These are phyloP conservation scores for Podospora pseudocomata DNA, from an alignment of 495 filamentous ascomycete genomes.

Conservation along the genomic window DNA sequence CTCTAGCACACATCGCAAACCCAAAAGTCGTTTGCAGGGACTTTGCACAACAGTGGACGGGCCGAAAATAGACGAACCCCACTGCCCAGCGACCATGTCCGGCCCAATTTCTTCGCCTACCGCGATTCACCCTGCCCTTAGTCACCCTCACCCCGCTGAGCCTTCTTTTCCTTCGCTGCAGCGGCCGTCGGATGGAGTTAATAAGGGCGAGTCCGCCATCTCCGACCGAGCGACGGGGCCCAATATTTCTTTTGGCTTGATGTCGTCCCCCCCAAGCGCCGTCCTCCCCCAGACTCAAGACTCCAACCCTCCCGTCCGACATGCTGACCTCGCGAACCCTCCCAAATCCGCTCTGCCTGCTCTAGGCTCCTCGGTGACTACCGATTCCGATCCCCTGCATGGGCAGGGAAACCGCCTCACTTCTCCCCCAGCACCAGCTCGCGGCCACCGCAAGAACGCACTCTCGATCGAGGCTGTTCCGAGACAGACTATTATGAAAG, in stretches of 20 bases:
- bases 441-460: slow-evolving; percentile 56
- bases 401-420: neutral
- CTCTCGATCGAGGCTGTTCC: slow-evolving; percentile 70
- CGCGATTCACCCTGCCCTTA: slow-evolving; percentile 40
- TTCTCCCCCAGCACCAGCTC: slow-evolving; percentile 14
- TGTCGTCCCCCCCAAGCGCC: slow-evolving; percentile 7
- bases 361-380: slow-evolving; percentile 13
- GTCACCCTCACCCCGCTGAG: slow-evolving; percentile 24
- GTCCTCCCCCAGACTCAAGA: slow-evolving; percentile 6
- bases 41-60: slow-evolving; percentile 8
- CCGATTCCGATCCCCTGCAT: slow-evolving; percentile 12
- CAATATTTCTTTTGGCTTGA: slow-evolving; percentile 18
- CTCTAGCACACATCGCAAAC: neutral
- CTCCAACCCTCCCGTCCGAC: slow-evolving; percentile 2
- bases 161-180: slow-evolving; percentile 16
- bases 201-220: slow-evolving; percentile 21
- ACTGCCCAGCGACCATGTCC: slow-evolving; percentile 27
- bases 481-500: slow-evolving; percentile 82
- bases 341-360: slow-evolving; percentile 13
- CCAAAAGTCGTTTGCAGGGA: slow-evolving; percentile 4
- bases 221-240: slow-evolving; percentile 24
- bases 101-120: slow-evolving; percentile 38
- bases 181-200: slow-evolving; percentile 23
- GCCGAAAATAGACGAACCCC: slow-evolving; percentile 26
- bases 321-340: slow-evolving; percentile 12